These are phyloP conservation scores for Dioszegia crocea DNA, from an alignment of 768 basidiomycete genomes.

Conservation along the genomic window DNA sequence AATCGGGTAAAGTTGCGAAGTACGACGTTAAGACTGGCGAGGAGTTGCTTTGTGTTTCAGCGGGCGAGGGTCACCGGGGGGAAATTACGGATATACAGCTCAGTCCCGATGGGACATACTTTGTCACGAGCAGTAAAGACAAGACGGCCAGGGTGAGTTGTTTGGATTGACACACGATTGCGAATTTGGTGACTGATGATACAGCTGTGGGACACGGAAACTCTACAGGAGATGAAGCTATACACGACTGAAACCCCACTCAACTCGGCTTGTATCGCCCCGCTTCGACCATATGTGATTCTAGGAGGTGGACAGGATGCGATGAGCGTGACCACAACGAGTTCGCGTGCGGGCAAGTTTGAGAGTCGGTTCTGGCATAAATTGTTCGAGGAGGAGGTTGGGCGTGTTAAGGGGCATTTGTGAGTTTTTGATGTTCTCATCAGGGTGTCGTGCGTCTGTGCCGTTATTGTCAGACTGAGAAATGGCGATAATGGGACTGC, in stretches of 20 bases:
- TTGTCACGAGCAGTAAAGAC: constrained; percentile 94
- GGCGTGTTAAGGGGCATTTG: constrained; percentile 97
- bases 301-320: constrained; percentile 97
- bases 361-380: constrained; percentile 99
- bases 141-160: constrained; percentile 80
- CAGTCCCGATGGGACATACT: constrained; percentile 83
- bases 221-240: constrained; percentile 84
- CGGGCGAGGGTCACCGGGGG: constrained; percentile 64
- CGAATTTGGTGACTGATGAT: not conserved
- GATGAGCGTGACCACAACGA: constrained; percentile 94
- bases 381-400: constrained; percentile 92
- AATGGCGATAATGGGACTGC: too few relatives aligned
- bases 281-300: constrained; percentile 77
- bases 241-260: constrained; percentile 88
- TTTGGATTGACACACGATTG: not conserved
- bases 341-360: constrained; percentile 89
- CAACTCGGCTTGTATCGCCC: constrained; percentile 85
- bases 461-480: too few relatives aligned
- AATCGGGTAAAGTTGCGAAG: constrained; percentile 88
- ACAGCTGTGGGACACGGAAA: constrained; percentile 59
- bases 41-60: constrained; percentile 64
- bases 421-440: constrained; percentile 53
- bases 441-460: not conserved
- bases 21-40: constrained; percentile 86
- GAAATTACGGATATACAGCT: constrained; percentile 84